A percentile compares a stretch with the other conserved stretches of the same genome.
phyloP scores from a whole-genome alignment of 164 flowering plant species.

The Vitis riparia region DNA sequence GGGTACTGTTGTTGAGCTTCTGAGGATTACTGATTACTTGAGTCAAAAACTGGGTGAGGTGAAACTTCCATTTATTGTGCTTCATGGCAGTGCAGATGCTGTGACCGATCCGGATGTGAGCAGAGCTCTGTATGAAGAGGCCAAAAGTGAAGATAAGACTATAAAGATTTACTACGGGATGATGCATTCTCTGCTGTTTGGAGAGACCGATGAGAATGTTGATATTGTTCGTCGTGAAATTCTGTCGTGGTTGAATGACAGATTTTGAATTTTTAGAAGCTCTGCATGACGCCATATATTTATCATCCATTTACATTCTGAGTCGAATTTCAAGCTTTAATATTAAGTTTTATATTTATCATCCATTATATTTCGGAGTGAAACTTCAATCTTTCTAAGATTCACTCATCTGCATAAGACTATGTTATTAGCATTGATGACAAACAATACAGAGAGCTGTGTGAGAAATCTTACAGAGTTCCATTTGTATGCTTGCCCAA shows the following conservation, averaged over 20 bases:
- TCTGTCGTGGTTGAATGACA: slow-evolving; percentile 60
- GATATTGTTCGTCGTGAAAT: slow-evolving; percentile 59
- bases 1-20: slow-evolving; percentile 75
- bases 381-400: no score
- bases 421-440: no score
- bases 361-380: no score
- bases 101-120: slow-evolving; percentile 89
- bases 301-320: no score
- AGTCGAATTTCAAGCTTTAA: no score
- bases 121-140: slow-evolving; percentile 51
- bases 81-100: slow-evolving; percentile 82
- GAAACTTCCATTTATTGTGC: slow-evolving; percentile 64
- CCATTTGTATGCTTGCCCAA: no score
- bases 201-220: slow-evolving; percentile 81
- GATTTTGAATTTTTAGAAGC: slow-evolving; percentile 25
- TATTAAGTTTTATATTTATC: no score
- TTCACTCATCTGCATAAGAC: no score
- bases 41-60: slow-evolving; percentile 50
- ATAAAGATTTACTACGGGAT: slow-evolving; percentile 79
- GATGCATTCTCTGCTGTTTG: slow-evolving; percentile 88
- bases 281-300: no score
- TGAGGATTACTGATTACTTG: slow-evolving; percentile 63
- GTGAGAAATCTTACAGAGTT: no score
- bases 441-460: no score
- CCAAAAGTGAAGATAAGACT: slow-evolving; percentile 68